Evolutionary conservation across 768 basidiomycete species (phyloP).

Genomic region (Naematelia aurantialba): DNA sequence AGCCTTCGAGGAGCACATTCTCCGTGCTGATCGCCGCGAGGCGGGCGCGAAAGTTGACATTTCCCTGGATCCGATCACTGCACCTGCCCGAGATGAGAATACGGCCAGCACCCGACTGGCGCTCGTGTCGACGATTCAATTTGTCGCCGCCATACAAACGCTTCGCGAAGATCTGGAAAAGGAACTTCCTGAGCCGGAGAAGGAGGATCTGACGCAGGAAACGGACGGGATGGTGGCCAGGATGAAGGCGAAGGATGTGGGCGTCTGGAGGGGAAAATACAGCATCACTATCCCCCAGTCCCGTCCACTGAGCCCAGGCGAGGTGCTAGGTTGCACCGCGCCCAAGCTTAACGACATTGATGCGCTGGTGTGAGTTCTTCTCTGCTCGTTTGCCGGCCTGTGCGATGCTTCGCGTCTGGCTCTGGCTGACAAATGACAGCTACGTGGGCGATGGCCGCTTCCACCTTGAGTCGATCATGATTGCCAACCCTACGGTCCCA

Average conservation of each 20-base stretch:
- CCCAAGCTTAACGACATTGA: slow-evolving; percentile 75
- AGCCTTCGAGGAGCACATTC: slow-evolving; percentile 62
- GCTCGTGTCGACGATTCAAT: slow-evolving; percentile 95
- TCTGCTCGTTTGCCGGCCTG: background rate
- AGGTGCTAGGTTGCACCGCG: slow-evolving; percentile 95
- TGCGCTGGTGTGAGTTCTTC: slow-evolving; percentile 81
- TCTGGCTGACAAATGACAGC: slow-evolving; percentile 52
- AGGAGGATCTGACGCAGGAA: slow-evolving; percentile 15
- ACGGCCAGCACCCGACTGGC: slow-evolving; percentile 65
- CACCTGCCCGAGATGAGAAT: slow-evolving; percentile 6
- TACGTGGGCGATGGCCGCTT: slow-evolving; percentile 98
- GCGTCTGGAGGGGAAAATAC: slow-evolving; percentile 51
- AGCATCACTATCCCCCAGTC: slow-evolving; percentile 45
- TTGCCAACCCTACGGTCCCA: slow-evolving; percentile 90
- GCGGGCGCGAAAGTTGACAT: slow-evolving; percentile 58
- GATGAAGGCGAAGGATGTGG: slow-evolving; percentile 37
- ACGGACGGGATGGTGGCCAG: slow-evolving; percentile 25
- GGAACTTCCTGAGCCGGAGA: slow-evolving; percentile 22
- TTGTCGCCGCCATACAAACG: slow-evolving; percentile 83
- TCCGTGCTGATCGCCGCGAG: slow-evolving; percentile 55
- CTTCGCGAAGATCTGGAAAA: slow-evolving; percentile 70
- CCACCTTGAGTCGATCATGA: slow-evolving; percentile 98
- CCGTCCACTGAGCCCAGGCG: slow-evolving; percentile 91
- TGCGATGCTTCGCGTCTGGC: background rate
- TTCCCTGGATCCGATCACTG: slow-evolving; percentile 17